Evolutionary conservation across 2,329 filamentous ascomycete genomes (phyloP).

Genomic region (Pestalotiopsis fici): DNA sequence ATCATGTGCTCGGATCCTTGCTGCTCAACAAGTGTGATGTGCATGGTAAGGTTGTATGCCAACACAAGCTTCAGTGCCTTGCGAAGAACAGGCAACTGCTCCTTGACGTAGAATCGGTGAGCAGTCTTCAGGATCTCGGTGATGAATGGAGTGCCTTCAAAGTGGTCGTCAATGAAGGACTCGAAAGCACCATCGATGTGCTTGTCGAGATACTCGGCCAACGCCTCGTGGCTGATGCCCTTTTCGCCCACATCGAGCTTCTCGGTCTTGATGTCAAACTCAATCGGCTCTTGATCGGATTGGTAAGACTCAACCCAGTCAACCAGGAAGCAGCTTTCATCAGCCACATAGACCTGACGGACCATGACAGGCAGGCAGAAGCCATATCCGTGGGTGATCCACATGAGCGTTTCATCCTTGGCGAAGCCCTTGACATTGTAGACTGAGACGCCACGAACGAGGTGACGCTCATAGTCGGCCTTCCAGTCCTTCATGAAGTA

Average conservation of each 20-base stretch:
- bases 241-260: slow-evolving; percentile 87
- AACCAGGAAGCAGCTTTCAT: slow-evolving; percentile 89
- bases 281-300: slow-evolving; percentile 67
- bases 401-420: slow-evolving; percentile 70
- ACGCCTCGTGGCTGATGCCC: slow-evolving; percentile 76
- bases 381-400: slow-evolving; percentile 95
- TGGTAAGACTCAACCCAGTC: slow-evolving; percentile 89
- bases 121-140: slow-evolving; percentile 96
- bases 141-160: slow-evolving; percentile 91
- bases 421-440: slow-evolving; percentile 90
- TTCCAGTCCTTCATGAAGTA: slow-evolving; percentile 99
- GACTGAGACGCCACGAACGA: slow-evolving; percentile 83
- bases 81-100: slow-evolving; percentile 85
- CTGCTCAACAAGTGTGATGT: slow-evolving; percentile 93
- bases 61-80: slow-evolving; percentile 94
- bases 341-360: slow-evolving; percentile 87
- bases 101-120: slow-evolving; percentile 88
- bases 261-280: slow-evolving; percentile 86
- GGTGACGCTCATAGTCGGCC: slow-evolving; percentile 91
- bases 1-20: slow-evolving; percentile 77
- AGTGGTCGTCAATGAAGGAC: slow-evolving; percentile 92
- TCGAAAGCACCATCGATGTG: slow-evolving; percentile 93
- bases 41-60: slow-evolving; percentile 92
- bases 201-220: slow-evolving; percentile 92
- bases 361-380: slow-evolving; percentile 91